These are phyloP conservation scores for Cryptosporidium xiaoi DNA, from an alignment of 169 alveolate genomes.

Conservation along the genomic window DNA sequence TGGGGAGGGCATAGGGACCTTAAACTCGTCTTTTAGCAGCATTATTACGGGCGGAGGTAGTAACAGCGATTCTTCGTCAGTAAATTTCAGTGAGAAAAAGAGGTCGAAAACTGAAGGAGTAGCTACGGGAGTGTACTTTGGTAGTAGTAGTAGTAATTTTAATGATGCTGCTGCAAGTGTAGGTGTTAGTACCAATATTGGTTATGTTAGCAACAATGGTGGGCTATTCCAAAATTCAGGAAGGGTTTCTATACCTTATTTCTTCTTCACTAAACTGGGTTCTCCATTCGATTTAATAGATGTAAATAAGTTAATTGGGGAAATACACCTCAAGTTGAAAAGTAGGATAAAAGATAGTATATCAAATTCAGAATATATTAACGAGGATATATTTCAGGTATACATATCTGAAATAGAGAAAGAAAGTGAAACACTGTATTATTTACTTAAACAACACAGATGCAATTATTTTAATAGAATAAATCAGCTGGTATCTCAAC, in stretches of 20 bases:
- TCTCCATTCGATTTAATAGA: slow-evolving; percentile 70
- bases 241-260: slow-evolving; percentile 59
- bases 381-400: slow-evolving; percentile 37
- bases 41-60: not conserved
- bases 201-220: too few species aligned
- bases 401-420: slow-evolving; percentile 64
- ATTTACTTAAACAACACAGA: slow-evolving; percentile 88
- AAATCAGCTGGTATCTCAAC: slow-evolving; percentile 81
- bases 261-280: slow-evolving; percentile 60
- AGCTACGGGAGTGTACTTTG: slow-evolving; percentile 20
- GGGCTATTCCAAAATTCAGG: not conserved
- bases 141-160: not conserved
- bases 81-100: slow-evolving; percentile 3
- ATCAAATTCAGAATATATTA: not conserved
- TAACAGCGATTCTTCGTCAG: not conserved
- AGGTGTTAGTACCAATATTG: too few species aligned
- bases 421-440: slow-evolving; percentile 71
- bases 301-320: slow-evolving; percentile 30
- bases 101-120: not conserved
- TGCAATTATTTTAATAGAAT: slow-evolving; percentile 88
- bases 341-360: slow-evolving; percentile 3
- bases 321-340: slow-evolving; percentile 40
- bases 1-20: too few species aligned
- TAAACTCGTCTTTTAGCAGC: too few species aligned
- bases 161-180: too few species aligned